phyloP scores from a whole-genome alignment of 148 eudicot genomes.

The Cornus suecica region DNA sequence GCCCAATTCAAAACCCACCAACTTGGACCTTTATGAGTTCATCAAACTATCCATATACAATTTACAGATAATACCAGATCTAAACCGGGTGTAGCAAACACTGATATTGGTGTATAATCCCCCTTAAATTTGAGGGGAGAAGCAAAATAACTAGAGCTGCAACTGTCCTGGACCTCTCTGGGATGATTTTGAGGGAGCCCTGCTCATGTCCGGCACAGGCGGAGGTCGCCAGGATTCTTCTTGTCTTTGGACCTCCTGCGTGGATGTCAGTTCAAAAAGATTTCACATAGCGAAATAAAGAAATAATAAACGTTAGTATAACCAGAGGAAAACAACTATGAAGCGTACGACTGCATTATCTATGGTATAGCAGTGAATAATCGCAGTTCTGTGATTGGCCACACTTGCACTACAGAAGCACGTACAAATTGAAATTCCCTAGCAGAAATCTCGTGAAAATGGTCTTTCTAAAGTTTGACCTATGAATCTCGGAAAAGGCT shows the following conservation, averaged over 20 bases:
- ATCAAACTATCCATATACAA: slow-evolving; percentile 57
- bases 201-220: slow-evolving; percentile 32
- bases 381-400: not conserved
- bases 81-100: slow-evolving; percentile 19
- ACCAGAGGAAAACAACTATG: too few relatives aligned
- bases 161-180: slow-evolving; percentile 57
- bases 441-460: not conserved
- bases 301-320: too few relatives aligned
- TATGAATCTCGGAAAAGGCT: not conserved
- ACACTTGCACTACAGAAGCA: not conserved
- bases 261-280: not conserved
- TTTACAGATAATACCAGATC: slow-evolving; percentile 49
- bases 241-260: slow-evolving; percentile 48
- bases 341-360: not conserved
- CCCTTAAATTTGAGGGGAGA: slow-evolving; percentile 18
- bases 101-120: slow-evolving; percentile 17
- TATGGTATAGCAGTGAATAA: not conserved
- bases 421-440: not conserved
- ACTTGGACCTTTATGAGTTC: slow-evolving; percentile 13
- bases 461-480: not conserved
- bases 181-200: slow-evolving; percentile 44
- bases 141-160: slow-evolving; percentile 37
- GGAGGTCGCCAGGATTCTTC: slow-evolving; percentile 40
- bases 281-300: too few relatives aligned
- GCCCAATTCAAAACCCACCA: slow-evolving; percentile 19